phyloP scores from a whole-genome alignment of 257 asterid species.

The Fraxinus anomala region DNA sequence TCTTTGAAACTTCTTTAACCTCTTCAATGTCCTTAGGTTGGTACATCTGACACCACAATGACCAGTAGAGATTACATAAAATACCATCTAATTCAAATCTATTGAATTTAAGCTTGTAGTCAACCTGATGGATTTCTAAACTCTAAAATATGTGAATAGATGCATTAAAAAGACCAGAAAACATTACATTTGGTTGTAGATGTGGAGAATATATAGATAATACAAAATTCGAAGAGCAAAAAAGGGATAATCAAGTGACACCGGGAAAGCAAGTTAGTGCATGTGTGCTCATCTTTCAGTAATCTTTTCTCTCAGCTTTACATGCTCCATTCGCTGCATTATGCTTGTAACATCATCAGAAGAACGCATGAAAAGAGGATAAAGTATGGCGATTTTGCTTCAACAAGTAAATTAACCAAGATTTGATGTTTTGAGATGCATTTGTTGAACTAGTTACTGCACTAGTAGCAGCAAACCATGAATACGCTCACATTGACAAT shows the following conservation, averaged over 20 bases:
- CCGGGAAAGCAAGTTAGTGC: slow-evolving; percentile 7
- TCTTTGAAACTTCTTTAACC: slow-evolving; percentile 69
- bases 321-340: not conserved
- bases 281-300: slow-evolving; percentile 3
- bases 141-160: not conserved
- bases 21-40: slow-evolving; percentile 79
- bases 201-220: slow-evolving; percentile 19
- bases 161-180: slow-evolving; percentile 15
- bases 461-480: not conserved
- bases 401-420: slow-evolving; percentile 11
- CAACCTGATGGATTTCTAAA: not conserved
- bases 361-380: not conserved
- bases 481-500: not conserved
- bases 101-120: not conserved
- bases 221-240: not conserved
- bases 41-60: slow-evolving; percentile 58
- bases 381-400: not conserved
- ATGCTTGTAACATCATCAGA: not conserved
- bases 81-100: slow-evolving; percentile 8
- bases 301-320: not conserved
- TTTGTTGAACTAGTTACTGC: not conserved
- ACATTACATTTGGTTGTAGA: not conserved
- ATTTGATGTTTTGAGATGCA: not conserved
- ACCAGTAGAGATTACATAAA: slow-evolving; percentile 23
- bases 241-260: not conserved